Evolutionary conservation across 176 grass and related monocot species (phyloP).

Genomic region (Oryza australiensis): DNA sequence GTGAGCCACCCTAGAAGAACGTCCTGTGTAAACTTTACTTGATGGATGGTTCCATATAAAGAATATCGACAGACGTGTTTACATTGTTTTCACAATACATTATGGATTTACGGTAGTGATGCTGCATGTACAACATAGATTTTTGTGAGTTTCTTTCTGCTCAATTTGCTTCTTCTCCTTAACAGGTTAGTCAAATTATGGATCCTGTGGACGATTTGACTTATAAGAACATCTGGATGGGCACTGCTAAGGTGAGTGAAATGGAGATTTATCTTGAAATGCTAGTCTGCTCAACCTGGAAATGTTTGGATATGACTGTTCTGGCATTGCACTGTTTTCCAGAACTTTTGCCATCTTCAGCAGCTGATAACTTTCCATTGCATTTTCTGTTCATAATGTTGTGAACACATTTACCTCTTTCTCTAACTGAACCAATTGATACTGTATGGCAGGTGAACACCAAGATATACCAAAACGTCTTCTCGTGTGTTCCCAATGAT

Average conservation of each 20-base stretch:
- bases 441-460: slow-evolving; percentile 72
- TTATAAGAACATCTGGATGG: slow-evolving; percentile 78
- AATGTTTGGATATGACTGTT: background rate
- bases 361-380: background rate
- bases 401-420: background rate
- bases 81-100: background rate
- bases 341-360: background rate
- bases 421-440: slow-evolving; percentile 16
- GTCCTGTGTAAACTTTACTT: background rate
- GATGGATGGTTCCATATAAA: background rate
- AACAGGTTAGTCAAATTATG: slow-evolving; percentile 58
- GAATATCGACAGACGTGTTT: background rate
- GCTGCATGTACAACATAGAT: background rate
- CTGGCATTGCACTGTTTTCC: background rate
- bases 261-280: background rate
- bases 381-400: slow-evolving; percentile 2
- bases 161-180: slow-evolving; percentile 22
- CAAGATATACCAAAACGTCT: slow-evolving; percentile 90
- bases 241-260: slow-evolving; percentile 64
- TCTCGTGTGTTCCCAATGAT: slow-evolving; percentile 90
- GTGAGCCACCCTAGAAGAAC: background rate
- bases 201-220: slow-evolving; percentile 60
- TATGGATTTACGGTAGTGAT: background rate
- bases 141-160: slow-evolving; percentile 8
- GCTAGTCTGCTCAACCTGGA: background rate